Evolutionary conservation across 345 rosid genomes (phyloP), one percentile per base, ranked within the genome.

Genomic region (Citrus unshiu): DNA sequence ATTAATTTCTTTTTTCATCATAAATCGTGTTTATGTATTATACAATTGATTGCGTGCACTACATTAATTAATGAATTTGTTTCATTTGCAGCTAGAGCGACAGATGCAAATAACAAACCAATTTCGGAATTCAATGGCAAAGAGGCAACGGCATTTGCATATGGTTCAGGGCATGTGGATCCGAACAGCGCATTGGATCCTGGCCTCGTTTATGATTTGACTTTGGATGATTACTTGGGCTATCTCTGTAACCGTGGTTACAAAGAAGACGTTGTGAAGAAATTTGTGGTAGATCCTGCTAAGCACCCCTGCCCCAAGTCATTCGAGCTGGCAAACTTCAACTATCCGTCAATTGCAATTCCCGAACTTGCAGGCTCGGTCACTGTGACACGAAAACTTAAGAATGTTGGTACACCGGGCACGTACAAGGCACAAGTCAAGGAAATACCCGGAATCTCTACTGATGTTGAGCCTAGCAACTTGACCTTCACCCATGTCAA

Each of bases 311-410:
- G 92, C 56, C 84, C 86, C 0, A 51, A 81, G 54, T 56, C 80
- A 2, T 81, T 73, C 72, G 74, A 37, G 2, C 1, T 85, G 9
- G 46, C 30, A 6, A 71, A 84, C 63, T 84, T 89, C 65, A 91
- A 91, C 88, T 87, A 89, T 81, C 92, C 95, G 14, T 87, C 93
- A 9, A 82, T 91, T 70, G 12, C 88, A 19, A 70, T 87, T 70
- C 80, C 79, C 1, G 25, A 70, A 12, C 87, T 89, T 2, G 49
- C 18, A 1, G 77, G 60, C 68, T 18, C 78, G 0, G 27, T 54
- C 7, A 81, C 24, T 12, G 24, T 19, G 5, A 35, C 14, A 1
- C 46, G 70, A 35, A 21, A 34, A 32, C 46, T 35, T 35, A 46
- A 46, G 64, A 60, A 60, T 10, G 64, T 60, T 24, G 4, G 64